A percentile compares a stretch with the other conserved stretches of the same genome.
Conservation (phyloP, 345 rosid genomes). For the Hibiscus mutabilis region DNA sequence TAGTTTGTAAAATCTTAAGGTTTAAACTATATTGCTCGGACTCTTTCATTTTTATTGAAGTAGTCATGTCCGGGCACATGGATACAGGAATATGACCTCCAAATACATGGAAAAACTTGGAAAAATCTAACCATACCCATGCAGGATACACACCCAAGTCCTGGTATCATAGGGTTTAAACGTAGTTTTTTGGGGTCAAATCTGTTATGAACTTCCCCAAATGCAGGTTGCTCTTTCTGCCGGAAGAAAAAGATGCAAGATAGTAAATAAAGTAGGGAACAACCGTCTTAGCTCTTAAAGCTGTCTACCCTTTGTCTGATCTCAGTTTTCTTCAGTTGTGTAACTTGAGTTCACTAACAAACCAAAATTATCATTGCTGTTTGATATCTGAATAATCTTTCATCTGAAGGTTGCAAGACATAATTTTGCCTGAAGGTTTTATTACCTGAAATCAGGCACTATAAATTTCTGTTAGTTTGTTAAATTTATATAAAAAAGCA, state of each 20-base stretch:
- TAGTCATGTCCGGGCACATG: too few species aligned
- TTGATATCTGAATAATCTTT: neutral
- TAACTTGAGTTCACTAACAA: neutral
- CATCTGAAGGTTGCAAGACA: neutral
- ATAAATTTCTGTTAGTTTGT: neutral
- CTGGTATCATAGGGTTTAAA: neutral
- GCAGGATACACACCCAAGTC: too few species aligned
- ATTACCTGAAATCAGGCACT: neutral
- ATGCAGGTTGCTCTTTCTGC: neutral
- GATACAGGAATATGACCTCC: too few species aligned
- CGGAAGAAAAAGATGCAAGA: neutral
- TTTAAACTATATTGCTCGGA: too few species aligned
- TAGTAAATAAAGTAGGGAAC: neutral
- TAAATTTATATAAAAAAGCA: neutral
- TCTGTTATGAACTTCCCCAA: neutral
- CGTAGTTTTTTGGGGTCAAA: neutral
- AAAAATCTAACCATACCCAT: too few species aligned
- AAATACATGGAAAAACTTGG: too few species aligned
- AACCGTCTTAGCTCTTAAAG: neutral
- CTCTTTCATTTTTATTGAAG: too few species aligned
- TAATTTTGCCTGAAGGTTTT: neutral
- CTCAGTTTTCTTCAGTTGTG: neutral
- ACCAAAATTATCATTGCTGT: neutral
- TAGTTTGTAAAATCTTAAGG: neutral
- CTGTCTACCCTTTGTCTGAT: neutral